Base-by-base conservation (phyloP, 202 grass and related monocot species). In the Zizania palustris region DNA sequence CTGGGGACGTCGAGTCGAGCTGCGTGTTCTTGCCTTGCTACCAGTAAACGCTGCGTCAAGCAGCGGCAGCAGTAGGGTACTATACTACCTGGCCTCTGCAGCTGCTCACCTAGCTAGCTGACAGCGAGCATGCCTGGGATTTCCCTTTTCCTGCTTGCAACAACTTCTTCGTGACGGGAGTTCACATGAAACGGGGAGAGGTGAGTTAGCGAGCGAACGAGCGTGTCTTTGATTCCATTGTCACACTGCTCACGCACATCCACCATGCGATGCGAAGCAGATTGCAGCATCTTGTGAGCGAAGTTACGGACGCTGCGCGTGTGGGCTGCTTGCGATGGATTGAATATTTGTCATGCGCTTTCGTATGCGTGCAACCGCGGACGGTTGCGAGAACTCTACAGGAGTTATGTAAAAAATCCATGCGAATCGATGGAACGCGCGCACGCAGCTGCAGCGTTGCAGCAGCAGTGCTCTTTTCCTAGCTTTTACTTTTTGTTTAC, bases 401-500 rank as follows among this genome's bases (percentile, higher is more conserved):
- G 11, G 67, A 57, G 15, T n/a, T n/a, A n/a, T n/a, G n/a, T n/a
- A n/a, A n/a, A 55, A 48, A 51, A 66, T 28, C 9, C 28, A 28
- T 28, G 36, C 45, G 12, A 68, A 21, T 19, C 21, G 6, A 14
- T 41, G 21, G 13, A 28, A n/a, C 4, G 2, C 42, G 42, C 42
- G 42, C 42, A 48, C 36, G 5, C 45, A 36, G 22, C 14, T 0
- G 15, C 35, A 28, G 28, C 28, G 28, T 28, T 28, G 43, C 72
- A 55, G 63, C 39, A 46, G 80, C 63, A 63, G 56, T 75, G 69
- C 80, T 46, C 76, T 70, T 80, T 83, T 84, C 63, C 3, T 74
- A 48, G 80, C 79, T 78, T n/a, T 83, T 78, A 57, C 68, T 83
- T 83, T 28, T 86, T 43, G 65, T 82, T 74, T 80, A 74, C 70